Evolutionary conservation across 352 stramenopile genomes (phyloP).

Genomic region (Albugo candida): DNA sequence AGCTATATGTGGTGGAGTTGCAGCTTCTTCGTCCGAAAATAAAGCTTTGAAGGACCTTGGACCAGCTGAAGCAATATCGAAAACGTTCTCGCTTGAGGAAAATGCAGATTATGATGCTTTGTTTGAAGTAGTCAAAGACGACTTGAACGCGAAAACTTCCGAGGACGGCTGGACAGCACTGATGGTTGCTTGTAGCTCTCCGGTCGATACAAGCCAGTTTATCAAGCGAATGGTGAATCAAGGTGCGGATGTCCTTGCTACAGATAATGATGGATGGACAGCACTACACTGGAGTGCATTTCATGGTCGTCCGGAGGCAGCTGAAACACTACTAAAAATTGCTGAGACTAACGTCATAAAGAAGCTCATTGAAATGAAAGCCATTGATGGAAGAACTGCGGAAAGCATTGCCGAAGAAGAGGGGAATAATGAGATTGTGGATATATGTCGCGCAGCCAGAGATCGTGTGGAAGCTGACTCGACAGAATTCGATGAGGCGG

Average conservation of each 20-base stretch:
- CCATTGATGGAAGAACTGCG: slow-evolving; percentile 37
- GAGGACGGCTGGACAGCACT: slow-evolving; percentile 66
- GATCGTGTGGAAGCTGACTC: too few species aligned
- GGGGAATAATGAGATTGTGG: slow-evolving; percentile 44
- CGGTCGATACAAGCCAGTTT: slow-evolving; percentile 64
- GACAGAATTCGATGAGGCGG: too few species aligned
- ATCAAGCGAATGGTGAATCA: slow-evolving; percentile 38
- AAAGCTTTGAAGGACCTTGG: slow-evolving; percentile 8
- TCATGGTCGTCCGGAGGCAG: slow-evolving; percentile 49
- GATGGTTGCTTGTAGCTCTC: slow-evolving; percentile 64
- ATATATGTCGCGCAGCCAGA: slow-evolving; percentile 10
- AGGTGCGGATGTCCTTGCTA: slow-evolving; percentile 32
- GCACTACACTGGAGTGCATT: slow-evolving; percentile 72
- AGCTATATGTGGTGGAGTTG: slow-evolving; percentile 1
- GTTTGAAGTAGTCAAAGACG: slow-evolving; percentile 31
- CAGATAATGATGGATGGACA: slow-evolving; percentile 63
- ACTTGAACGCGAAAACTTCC: slow-evolving; percentile 42
- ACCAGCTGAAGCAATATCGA: slow-evolving; percentile 34
- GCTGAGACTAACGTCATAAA: slow-evolving; percentile 17
- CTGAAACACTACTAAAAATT: slow-evolving; percentile 28
- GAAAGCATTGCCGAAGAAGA: slow-evolving; percentile 46
- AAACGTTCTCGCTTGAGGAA: slow-evolving; percentile 29
- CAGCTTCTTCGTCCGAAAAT: slow-evolving; percentile 4
- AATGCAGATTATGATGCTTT: slow-evolving; percentile 60
- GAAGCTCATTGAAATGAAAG: slow-evolving; percentile 27